phyloP scores from a whole-genome alignment of 2,329 filamentous ascomycete species.

The Volutella citrinella region DNA sequence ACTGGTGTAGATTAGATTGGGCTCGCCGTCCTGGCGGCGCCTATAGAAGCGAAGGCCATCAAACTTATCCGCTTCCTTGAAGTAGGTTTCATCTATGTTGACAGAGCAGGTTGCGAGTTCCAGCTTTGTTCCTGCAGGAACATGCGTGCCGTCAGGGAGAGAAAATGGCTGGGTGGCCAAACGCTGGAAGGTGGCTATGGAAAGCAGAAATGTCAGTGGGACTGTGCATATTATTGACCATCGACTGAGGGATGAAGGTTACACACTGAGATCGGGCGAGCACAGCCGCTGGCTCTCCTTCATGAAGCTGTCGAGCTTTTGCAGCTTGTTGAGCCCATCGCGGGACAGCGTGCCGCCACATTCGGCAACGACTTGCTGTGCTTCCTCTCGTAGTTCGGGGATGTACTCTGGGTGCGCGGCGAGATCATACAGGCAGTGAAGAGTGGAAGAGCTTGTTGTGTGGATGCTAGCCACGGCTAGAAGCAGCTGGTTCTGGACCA shows the following conservation, averaged over 20 bases:
- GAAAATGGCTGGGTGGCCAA: too few species aligned
- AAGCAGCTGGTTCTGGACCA: slow-evolving; percentile 1
- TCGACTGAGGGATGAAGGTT: too few species aligned
- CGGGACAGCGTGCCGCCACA: background rate
- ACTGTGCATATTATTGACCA: too few species aligned
- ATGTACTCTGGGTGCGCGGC: slow-evolving; percentile 5
- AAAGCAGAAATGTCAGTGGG: too few species aligned
- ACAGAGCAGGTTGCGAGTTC: background rate
- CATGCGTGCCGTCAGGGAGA: background rate
- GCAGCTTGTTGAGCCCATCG: slow-evolving; percentile 1
- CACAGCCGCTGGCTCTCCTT: slow-evolving; percentile 4
- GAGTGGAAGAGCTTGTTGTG: background rate
- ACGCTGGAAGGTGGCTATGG: too few species aligned
- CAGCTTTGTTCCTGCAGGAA: background rate
- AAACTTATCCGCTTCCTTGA: slow-evolving; percentile 8
- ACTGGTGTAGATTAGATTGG: slow-evolving; percentile 11
- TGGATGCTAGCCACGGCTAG: slow-evolving; percentile 3
- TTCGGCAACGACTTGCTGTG: background rate
- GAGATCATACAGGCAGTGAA: slow-evolving; percentile 4
- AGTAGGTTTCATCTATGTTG: background rate
- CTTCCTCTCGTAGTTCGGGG: slow-evolving; percentile 3
- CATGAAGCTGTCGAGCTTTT: slow-evolving; percentile 10
- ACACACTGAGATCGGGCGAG: slow-evolving; percentile 5
- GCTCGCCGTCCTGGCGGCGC: slow-evolving; percentile 14
- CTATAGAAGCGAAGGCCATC: slow-evolving; percentile 17